Base-by-base conservation (phyloP, 1,284 basidiomycete genomes). In the Trametes sp. region DNA sequence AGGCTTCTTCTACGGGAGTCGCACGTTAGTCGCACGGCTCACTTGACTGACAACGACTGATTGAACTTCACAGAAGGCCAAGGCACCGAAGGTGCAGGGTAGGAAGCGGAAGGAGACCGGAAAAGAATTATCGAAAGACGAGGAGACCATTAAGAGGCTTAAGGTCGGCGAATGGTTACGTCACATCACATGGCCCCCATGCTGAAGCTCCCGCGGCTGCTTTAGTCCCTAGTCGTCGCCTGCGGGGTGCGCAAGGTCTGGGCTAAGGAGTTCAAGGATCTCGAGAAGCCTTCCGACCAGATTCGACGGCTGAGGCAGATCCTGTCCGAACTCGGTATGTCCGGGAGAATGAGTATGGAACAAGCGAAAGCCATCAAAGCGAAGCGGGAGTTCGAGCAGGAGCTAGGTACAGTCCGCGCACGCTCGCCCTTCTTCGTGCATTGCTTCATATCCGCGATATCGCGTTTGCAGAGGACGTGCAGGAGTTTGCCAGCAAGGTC, bases 201-300 rank as follows among this genome's bases (percentile, higher is more conserved):
- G 46, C 33, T 46, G 3, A 23, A 36, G 21, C 11, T 23, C 9
- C 36, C 28, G n/a, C 28, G 13, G 23, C 19, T 11, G 38, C 48
- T 14, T 1, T 57, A 92, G 90, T 79, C 84, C 26, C 80, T 93
- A 24, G 86, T 96, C 0, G 76, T 85, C 9, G 91, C 91, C 0
- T 95, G 94, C 68, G 94, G 94, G 5, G 82, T 92, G 6, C 86
- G 93, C 58, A 95, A 93, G 76, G 81, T 86, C 29, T 96, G 94
- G 94, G 84, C 82, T 19, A 93, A 88, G 73, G 87, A 94, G 66
- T 90, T 95, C 70, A 78, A 86, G 65, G 87, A 83, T 61, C 74
- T 84, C 53, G 82, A 86, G 28, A 82, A 79, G 6, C 80, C 87
- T 0, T 82, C 82, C 2, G 82, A 87, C 50, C 92, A 95, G 71